Conservation (phyloP, 2,329 filamentous ascomycete species). For the Myriosclerotinia duriaeana region DNA sequence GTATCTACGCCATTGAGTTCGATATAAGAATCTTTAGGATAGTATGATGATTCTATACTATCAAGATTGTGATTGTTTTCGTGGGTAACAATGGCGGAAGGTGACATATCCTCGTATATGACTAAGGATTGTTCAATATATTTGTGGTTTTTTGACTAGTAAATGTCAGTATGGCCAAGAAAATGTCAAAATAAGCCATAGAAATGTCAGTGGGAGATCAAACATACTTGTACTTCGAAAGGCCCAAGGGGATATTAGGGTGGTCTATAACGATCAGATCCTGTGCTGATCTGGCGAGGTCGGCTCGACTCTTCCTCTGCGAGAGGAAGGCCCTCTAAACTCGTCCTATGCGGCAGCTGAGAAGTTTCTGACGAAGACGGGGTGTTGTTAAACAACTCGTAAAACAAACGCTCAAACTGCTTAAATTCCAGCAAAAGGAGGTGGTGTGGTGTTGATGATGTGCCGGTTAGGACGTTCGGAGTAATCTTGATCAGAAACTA, state of each 20-base stretch:
- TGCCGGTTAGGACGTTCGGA: constrained; percentile 62
- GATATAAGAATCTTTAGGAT: constrained; percentile 35
- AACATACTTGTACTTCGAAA: constrained; percentile 36
- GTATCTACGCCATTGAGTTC: constrained; percentile 38
- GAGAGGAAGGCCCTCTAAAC: constrained; percentile 98
- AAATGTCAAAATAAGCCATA: background rate
- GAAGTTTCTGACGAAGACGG: constrained; percentile 59
- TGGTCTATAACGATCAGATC: constrained; percentile 91
- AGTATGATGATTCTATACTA: constrained; percentile 37
- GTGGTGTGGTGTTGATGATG: constrained; percentile 65
- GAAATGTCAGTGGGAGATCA: background rate
- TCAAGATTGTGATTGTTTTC: constrained; percentile 43
- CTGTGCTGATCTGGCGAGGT: constrained; percentile 89
- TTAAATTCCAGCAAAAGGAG: constrained; percentile 56
- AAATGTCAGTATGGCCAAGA: constrained; percentile 20
- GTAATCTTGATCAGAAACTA: constrained; percentile 70
- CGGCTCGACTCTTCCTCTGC: constrained; percentile 99
- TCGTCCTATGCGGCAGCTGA: constrained; percentile 99
- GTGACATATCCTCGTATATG: constrained; percentile 57
- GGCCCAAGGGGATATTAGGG: constrained; percentile 67
- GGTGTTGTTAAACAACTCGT: constrained; percentile 51
- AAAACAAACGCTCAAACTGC: constrained; percentile 51
- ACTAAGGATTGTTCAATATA: constrained; percentile 30
- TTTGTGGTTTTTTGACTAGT: constrained; percentile 13
- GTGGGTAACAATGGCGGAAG: constrained; percentile 60